A percentile compares a stretch with the other conserved stretches of the same genome.
Conservation (phyloP, 1,139 yeast species). For the Nakaseomyces bracarensis region DNA sequence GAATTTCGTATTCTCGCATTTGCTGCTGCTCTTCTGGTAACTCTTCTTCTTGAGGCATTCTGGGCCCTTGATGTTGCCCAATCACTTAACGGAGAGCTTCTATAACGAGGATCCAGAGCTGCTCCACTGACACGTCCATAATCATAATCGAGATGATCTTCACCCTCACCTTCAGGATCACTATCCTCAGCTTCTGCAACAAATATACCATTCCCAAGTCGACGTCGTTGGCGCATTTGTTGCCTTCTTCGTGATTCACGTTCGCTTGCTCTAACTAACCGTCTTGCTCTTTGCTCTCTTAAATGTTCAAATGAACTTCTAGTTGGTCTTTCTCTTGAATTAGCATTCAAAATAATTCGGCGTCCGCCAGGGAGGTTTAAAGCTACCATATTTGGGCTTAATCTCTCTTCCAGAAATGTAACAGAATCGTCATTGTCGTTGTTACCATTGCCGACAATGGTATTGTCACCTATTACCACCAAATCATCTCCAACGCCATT, state of each 20-base stretch:
- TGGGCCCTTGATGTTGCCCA: conserved; percentile 2
- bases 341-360: conserved; percentile 19
- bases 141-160: neutral
- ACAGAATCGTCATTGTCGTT: conserved; percentile 20
- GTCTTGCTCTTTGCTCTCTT: conserved; percentile 6
- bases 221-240: neutral
- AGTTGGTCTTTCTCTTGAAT: conserved; percentile 22
- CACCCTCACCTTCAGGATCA: conserved; percentile 6
- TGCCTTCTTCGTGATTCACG: conserved; percentile 7
- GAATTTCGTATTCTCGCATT: conserved; percentile 7
- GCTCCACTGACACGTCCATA: neutral
- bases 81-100: neutral
- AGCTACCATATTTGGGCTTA: conserved; percentile 18
- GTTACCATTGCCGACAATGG: conserved; percentile 2
- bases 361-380: conserved; percentile 28
- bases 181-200: conserved; percentile 1
- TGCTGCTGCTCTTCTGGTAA: conserved; percentile 1
- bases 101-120: conserved; percentile 1
- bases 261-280: conserved; percentile 9
- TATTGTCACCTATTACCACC: neutral
- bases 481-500: neutral
- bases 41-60: conserved; percentile 3
- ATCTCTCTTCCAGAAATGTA: conserved; percentile 25
- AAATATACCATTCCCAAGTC: neutral
- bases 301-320: conserved; percentile 26